These are phyloP conservation scores for Colletotrichum shisoi DNA, from an alignment of 2,329 filamentous ascomycete genomes.

Conservation along the genomic window DNA sequence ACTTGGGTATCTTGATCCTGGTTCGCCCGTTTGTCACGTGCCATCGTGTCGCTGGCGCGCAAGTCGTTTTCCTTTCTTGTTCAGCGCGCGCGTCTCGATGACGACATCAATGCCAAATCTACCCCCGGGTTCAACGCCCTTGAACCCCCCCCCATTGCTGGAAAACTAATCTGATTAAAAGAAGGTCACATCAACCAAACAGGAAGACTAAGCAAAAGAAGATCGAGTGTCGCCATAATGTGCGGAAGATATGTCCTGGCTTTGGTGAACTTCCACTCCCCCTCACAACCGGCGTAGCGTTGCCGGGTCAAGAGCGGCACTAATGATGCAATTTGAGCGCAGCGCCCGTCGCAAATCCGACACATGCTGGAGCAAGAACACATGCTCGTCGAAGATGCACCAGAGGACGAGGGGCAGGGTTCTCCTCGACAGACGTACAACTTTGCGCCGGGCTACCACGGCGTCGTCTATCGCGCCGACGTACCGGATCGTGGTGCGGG, in stretches of 20 bases:
- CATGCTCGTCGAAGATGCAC: slow-evolving; percentile 76
- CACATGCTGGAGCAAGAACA: slow-evolving; percentile 75
- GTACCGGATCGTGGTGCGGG: slow-evolving; percentile 68
- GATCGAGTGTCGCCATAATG: slow-evolving; percentile 41
- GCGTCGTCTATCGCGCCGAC: slow-evolving; percentile 84
- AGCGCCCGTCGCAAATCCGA: slow-evolving; percentile 81
- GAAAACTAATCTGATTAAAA: neutral
- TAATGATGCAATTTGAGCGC: slow-evolving; percentile 16
- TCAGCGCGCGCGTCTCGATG: slow-evolving; percentile 14
- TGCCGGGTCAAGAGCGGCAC: slow-evolving; percentile 9
- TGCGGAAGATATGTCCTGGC: slow-evolving; percentile 51
- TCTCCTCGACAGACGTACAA: slow-evolving; percentile 81
- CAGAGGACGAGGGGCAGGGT: slow-evolving; percentile 70
- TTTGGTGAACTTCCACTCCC: slow-evolving; percentile 46
- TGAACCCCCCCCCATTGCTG: neutral
- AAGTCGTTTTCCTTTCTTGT: neutral
- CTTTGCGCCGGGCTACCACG: slow-evolving; percentile 86
- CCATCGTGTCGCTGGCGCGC: slow-evolving; percentile 17
- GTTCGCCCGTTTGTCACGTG: slow-evolving; percentile 11
- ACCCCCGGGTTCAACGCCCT: neutral
- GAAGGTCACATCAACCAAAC: neutral
- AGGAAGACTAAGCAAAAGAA: neutral
- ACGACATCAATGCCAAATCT: slow-evolving; percentile 13
- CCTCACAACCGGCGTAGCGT: too few relatives aligned
- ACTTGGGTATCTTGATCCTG: too few relatives aligned